Evolutionary conservation across 2,329 filamentous ascomycete species (phyloP).

Genomic region (Aspergillus latus): DNA sequence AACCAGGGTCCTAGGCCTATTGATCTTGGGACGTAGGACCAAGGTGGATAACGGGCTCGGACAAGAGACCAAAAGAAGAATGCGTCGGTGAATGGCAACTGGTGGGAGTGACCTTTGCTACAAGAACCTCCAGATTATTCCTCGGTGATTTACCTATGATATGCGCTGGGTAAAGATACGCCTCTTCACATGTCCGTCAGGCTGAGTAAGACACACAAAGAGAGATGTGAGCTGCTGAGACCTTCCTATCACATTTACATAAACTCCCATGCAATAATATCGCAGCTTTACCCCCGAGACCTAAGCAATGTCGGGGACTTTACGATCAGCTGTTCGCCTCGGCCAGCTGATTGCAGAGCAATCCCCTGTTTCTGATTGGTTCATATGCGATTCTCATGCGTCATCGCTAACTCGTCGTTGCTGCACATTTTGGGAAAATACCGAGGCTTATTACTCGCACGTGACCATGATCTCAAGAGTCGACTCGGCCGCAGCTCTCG

Average conservation of each 20-base stretch:
- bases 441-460: constrained; percentile 19
- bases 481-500: background rate
- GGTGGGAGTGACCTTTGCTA: background rate
- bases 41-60: constrained; percentile 6
- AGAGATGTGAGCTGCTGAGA: background rate
- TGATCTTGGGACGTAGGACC: background rate
- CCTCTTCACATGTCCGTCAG: constrained; percentile 7
- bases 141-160: constrained; percentile 7
- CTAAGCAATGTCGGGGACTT: background rate
- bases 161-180: background rate
- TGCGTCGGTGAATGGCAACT: background rate
- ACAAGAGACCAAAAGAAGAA: constrained; percentile 7
- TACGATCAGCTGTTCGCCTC: constrained; percentile 7
- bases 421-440: constrained; percentile 16
- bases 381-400: constrained; percentile 3
- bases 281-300: background rate
- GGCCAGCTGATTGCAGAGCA: constrained; percentile 12
- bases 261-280: background rate
- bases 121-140: background rate
- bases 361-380: constrained; percentile 20
- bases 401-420: constrained; percentile 14
- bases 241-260: background rate
- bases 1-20: constrained; percentile 9
- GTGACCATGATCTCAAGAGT: constrained; percentile 13
- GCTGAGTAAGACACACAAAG: background rate